These are phyloP conservation scores for Leishmania turanica DNA, from an alignment of 208 protist species.

Conservation along the genomic window DNA sequence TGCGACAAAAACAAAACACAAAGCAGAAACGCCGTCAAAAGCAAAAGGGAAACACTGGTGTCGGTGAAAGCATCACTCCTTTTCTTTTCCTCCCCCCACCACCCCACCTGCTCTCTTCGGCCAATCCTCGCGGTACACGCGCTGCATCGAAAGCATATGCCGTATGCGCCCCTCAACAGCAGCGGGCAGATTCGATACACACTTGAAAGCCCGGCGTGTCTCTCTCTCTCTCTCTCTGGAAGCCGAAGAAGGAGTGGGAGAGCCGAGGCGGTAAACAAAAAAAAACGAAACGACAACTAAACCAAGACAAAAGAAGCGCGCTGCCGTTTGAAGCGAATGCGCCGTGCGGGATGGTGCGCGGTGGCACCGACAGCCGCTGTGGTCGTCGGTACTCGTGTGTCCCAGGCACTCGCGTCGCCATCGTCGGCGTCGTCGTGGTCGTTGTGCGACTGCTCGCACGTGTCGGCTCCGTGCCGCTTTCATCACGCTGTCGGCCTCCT, in stretches of 20 bases:
- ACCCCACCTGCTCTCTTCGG: neutral
- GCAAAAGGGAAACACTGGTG: neutral
- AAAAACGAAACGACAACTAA: neutral
- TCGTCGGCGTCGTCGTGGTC: neutral
- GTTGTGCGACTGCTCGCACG: neutral
- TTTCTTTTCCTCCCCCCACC: neutral
- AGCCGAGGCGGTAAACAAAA: neutral
- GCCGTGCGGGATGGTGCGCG: neutral
- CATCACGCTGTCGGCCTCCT: slow-evolving; percentile 4
- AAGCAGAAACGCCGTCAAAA: neutral
- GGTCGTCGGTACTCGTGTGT: neutral
- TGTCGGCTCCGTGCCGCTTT: neutral
- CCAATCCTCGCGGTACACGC: neutral
- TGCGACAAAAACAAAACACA: neutral
- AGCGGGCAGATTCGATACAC: neutral
- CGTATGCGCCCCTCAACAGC: neutral
- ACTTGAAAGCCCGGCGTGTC: neutral
- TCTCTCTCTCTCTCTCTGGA: neutral
- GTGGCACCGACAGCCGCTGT: neutral
- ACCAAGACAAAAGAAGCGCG: neutral
- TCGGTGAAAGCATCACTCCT: neutral
- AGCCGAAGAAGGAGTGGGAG: no score
- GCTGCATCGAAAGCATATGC: neutral
- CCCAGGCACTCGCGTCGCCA: neutral
- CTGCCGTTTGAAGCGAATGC: neutral